phyloP scores from a whole-genome alignment of 2,329 filamentous ascomycete genomes.

The Aspergillus chevalieri region DNA sequence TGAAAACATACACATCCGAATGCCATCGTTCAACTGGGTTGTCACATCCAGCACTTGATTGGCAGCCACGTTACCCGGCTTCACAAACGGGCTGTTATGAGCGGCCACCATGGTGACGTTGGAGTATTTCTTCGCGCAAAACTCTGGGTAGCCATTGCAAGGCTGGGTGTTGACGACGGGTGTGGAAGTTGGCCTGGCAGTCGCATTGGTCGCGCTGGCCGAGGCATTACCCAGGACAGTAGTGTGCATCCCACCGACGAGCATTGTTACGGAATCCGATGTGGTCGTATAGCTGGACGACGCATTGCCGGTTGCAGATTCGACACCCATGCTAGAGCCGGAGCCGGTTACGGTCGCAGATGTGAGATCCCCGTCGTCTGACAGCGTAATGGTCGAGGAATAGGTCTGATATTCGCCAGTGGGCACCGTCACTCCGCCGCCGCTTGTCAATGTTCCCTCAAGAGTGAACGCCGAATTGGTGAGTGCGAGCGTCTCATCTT shows the following conservation, averaged over 20 bases:
- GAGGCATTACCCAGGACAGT: constrained; percentile 46
- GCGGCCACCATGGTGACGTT: constrained; percentile 73
- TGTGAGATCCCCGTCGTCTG: constrained; percentile 10
- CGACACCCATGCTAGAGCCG: constrained; percentile 10
- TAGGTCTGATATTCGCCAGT: constrained; percentile 36
- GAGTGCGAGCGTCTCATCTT: constrained; percentile 3
- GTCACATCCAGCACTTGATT: constrained; percentile 67
- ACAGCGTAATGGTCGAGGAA: constrained; percentile 28
- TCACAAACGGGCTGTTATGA: constrained; percentile 76
- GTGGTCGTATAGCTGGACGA: constrained; percentile 27
- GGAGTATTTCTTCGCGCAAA: constrained; percentile 70
- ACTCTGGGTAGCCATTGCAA: constrained; percentile 73
- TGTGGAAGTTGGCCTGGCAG: constrained; percentile 35
- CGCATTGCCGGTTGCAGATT: constrained; percentile 19
- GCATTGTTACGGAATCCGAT: constrained; percentile 34
- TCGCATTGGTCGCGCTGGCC: constrained; percentile 43
- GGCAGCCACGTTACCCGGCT: constrained; percentile 62
- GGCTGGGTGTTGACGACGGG: constrained; percentile 62
- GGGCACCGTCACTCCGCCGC: constrained; percentile 23
- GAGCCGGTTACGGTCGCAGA: constrained; percentile 22
- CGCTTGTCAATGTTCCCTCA: constrained; percentile 17
- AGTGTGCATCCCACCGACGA: constrained; percentile 34
- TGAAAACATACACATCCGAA: constrained; percentile 46
- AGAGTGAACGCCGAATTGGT: constrained; percentile 12
- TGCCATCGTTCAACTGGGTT: constrained; percentile 69